Conservation (phyloP, 805 yeast genomes). For the Lipomyces starkeyi region DNA sequence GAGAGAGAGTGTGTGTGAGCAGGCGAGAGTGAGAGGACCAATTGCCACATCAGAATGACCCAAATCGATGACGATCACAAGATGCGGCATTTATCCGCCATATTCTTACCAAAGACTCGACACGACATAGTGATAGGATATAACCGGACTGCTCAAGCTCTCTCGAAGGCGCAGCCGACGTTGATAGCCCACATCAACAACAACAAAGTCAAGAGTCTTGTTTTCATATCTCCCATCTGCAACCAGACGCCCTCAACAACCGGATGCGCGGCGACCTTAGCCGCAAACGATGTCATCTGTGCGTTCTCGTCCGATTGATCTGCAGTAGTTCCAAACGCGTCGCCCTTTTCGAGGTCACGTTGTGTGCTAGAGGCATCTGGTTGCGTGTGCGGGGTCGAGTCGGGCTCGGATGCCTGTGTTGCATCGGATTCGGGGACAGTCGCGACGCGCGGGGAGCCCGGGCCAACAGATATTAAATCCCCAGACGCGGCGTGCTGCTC, state of each 20-base stretch:
- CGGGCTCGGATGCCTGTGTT: neutral
- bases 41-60: neutral
- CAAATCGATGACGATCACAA: neutral
- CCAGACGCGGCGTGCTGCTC: slow-evolving; percentile 9
- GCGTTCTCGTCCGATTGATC: neutral
- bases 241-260: slow-evolving; percentile 12
- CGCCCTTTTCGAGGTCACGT: slow-evolving; percentile 25
- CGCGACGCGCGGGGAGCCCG: slow-evolving; percentile 1
- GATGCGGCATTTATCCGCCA: neutral
- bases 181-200: slow-evolving; percentile 34
- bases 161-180: slow-evolving; percentile 21
- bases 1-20: no score
- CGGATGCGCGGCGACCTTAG: slow-evolving; percentile 14
- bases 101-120: neutral
- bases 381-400: neutral
- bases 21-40: neutral
- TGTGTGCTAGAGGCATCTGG: neutral
- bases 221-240: slow-evolving; percentile 26
- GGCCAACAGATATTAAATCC: neutral
- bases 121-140: neutral
- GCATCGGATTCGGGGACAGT: neutral
- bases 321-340: slow-evolving; percentile 15
- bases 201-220: slow-evolving; percentile 24
- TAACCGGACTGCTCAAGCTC: neutral
- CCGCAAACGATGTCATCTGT: slow-evolving; percentile 6